Base-by-base conservation (phyloP, 1,139 yeast genomes). In the Geotrichum europaeum region DNA sequence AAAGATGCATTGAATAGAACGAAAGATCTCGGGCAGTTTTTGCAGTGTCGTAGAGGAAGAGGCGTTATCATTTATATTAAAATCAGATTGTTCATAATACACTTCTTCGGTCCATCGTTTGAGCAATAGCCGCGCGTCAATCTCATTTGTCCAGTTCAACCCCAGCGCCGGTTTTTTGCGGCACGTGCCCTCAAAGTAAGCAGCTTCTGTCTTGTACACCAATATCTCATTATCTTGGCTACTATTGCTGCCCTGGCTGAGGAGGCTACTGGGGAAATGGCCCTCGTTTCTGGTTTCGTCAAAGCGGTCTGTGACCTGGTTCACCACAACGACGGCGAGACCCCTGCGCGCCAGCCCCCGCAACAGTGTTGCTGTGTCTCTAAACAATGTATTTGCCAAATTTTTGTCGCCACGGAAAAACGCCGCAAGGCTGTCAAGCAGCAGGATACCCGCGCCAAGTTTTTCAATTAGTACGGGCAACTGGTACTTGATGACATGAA, bases 381-480 rank as follows among this genome's bases (percentile, higher is more conserved):
- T n/a, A 40, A 40, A 40, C 20, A 40, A 18, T 15, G 47, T 40
- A 40, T 40, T 40, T 3, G 47, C 47, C 7, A 40, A 15, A 9
- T 78, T 76, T 20, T 34, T 32, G 69, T 69, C 55, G 51, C 84
- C 84, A 61, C 97, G 75, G 58, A 87, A 76, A 70, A 89, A 96
- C 65, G 90, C 95, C 0, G 96, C 89, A n/a, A 91, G 84, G 47
- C 96, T 87, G 72, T 91, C 97, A 10, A 91, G 78, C 0, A 89
- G 78, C 0, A 91, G 76, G 24, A 87, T 67, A 53, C 82, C 85
- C 2, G 84, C 78, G 2, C 75, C 69, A 4, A 72, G 72, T 12
- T 69, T 66, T 55, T 78, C 75, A 53, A 79, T 71, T 34, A 78
- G 74, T 12, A 85, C 69, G 0, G 96, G 96, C 4, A 91, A 74